phyloP scores from a whole-genome alignment of 176 grass and related monocot species.

The Ensete ventricosum region DNA sequence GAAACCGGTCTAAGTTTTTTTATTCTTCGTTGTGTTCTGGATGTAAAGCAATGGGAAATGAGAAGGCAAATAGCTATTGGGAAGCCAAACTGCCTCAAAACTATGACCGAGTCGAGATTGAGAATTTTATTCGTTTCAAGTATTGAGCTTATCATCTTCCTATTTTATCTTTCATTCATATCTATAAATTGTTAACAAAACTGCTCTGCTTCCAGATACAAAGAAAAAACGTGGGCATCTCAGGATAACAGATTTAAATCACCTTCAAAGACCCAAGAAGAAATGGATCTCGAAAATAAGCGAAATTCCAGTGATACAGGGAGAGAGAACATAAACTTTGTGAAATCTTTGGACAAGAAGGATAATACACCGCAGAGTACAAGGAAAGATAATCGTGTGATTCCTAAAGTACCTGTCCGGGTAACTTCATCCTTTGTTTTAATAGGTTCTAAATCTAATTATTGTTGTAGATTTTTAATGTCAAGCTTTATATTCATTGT shows the following conservation, averaged over 20 bases:
- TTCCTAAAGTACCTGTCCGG: constrained; percentile 46
- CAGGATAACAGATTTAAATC: constrained; percentile 45
- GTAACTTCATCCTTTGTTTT: constrained; percentile 19
- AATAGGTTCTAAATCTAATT: not conserved
- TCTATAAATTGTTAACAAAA: not conserved
- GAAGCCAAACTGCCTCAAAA: constrained; percentile 89
- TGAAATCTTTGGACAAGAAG: constrained; percentile 44
- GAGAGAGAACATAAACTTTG: constrained; percentile 26
- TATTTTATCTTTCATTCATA: constrained; percentile 5
- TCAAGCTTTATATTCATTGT: too few species aligned
- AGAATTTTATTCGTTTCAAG: constrained; percentile 98
- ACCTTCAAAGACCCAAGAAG: constrained; percentile 35
- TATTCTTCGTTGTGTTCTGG: not conserved
- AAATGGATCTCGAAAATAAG: constrained; percentile 27
- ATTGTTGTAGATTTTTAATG: too few species aligned
- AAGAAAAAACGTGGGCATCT: constrained; percentile 83
- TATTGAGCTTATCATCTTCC: constrained; percentile 31
- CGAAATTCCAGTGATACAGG: constrained; percentile 27
- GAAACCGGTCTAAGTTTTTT: not conserved
- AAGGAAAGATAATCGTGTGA: constrained; percentile 38
- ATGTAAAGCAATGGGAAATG: constrained; percentile 90
- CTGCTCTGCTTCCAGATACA: constrained; percentile 45
- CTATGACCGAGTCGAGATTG: constrained; percentile 93
- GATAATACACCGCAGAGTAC: constrained; percentile 23
- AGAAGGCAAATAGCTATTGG: constrained; percentile 88